A percentile compares a stretch with the other conserved stretches of the same genome.
Conservation (phyloP, 2,329 filamentous ascomycete species). For the Fonsecaea pugnacius region DNA sequence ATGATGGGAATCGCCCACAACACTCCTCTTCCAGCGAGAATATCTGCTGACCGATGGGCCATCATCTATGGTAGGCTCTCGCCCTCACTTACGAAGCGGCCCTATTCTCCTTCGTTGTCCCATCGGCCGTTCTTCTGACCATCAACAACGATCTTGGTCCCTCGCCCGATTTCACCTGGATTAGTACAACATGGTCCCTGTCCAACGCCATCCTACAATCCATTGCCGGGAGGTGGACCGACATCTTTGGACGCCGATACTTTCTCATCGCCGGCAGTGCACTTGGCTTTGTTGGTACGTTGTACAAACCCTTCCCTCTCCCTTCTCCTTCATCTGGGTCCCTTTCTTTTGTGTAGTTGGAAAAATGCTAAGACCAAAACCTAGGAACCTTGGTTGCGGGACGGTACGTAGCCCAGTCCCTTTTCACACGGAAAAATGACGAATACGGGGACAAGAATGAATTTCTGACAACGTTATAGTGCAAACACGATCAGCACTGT, state of each 20-base stretch:
- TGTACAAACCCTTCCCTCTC: too few species aligned
- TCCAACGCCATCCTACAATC: conserved; percentile 14
- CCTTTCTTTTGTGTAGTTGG: too few species aligned
- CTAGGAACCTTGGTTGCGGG: too few species aligned
- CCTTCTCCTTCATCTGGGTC: background rate
- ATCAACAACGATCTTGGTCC: conserved; percentile 25
- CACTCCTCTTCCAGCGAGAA: too few species aligned
- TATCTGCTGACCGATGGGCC: too few species aligned
- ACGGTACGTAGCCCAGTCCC: too few species aligned
- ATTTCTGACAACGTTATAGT: background rate
- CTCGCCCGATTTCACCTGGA: conserved; percentile 20
- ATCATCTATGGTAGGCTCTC: conserved; percentile 15
- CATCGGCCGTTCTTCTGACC: conserved; percentile 18
- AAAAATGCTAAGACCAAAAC: too few species aligned
- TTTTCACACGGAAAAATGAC: background rate
- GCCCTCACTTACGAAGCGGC: conserved; percentile 24
- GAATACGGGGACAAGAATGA: too few species aligned
- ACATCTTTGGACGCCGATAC: conserved; percentile 27
- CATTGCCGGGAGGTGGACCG: conserved; percentile 23
- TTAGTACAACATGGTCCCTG: conserved; percentile 19
- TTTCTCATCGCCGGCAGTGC: conserved; percentile 19
- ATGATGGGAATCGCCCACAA: too few species aligned
- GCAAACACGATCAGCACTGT: background rate
- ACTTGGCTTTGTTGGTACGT: conserved; percentile 11
- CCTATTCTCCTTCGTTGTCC: conserved; percentile 21